A percentile compares a stretch with the other conserved stretches of the same genome.
phyloP scores from a whole-genome alignment of 2,329 filamentous ascomycete genomes.

The Fusarium lateritium region DNA sequence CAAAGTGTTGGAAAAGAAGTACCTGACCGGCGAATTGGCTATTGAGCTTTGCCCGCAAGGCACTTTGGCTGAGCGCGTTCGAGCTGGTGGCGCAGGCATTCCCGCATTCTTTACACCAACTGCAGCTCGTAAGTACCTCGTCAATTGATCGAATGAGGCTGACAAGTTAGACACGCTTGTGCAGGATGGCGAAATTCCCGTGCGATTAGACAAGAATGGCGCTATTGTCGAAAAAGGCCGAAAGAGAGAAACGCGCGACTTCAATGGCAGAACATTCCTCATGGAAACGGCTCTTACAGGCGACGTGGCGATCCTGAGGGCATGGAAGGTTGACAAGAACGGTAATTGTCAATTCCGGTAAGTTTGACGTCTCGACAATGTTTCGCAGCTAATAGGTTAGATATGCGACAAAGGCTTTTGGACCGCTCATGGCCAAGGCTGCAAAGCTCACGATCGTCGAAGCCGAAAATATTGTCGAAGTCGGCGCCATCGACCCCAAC shows the following conservation, averaged over 20 bases:
- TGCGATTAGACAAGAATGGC: constrained; percentile 71
- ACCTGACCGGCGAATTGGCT: constrained; percentile 80
- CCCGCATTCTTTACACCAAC: constrained; percentile 87
- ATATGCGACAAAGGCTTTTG: constrained; percentile 83
- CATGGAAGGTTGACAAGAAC: constrained; percentile 81
- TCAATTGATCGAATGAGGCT: not conserved
- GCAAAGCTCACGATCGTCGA: constrained; percentile 85
- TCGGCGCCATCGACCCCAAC: constrained; percentile 80
- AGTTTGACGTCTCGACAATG: not conserved
- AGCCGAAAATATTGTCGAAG: constrained; percentile 85
- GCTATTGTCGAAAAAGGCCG: constrained; percentile 74
- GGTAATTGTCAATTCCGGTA: constrained; percentile 86
- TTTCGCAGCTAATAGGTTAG: constrained; percentile 48
- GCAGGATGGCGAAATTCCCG: constrained; percentile 77
- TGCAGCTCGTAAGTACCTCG: constrained; percentile 68
- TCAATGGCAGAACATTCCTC: constrained; percentile 79
- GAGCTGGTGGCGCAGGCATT: constrained; percentile 82
- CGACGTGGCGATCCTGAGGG: constrained; percentile 83
- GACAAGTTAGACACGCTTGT: constrained; percentile 70
- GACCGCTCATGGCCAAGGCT: constrained; percentile 84
- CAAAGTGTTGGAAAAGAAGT: constrained; percentile 81
- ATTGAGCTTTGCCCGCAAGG: constrained; percentile 85
- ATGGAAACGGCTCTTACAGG: constrained; percentile 84
- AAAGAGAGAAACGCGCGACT: constrained; percentile 79
- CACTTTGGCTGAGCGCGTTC: constrained; percentile 79